Base-by-base conservation (phyloP, 768 basidiomycete species). In the Xanthoconium stramineum region DNA sequence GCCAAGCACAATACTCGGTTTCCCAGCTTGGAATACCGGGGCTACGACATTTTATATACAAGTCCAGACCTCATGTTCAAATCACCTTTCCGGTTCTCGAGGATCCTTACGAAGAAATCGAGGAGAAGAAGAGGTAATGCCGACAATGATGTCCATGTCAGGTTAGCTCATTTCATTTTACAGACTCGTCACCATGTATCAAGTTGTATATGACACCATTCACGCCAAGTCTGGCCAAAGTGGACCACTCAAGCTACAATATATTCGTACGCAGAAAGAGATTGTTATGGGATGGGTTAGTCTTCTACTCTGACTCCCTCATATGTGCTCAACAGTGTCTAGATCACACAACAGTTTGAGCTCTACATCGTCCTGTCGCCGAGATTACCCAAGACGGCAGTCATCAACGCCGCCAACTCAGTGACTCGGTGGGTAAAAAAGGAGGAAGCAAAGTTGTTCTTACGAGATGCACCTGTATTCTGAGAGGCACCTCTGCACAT, bases 341-440 rank as follows among this genome's bases (percentile, higher is more conserved):
- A 98, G 95, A 88, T 95, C 56, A 97, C 95, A 0, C 89, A 94
- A 65, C 86, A 88, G 0, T 98, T 97, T 66, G 97, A 98, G 70
- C 74, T 98, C 15, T 98, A 97, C 67, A 73, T 96, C 48, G 79
- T 89, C 0, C 69, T 95, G 14, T 91, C 93, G 1, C 90, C 92
- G 11, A 78, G 81, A 47, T 67, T 98, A 50, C 91, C 96, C 7
- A 98, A 98, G 78, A 87, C 85, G 49, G 93, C 90, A 0, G 86
- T 84, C 2, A 86, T 98, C 14, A 83, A 86, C 13, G 90, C 94
- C 6, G 97, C 96, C 9, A 96, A 98, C 68, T 80, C 86, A 2
- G 88, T 98, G 28, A 86, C 86, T 20, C 78, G 86, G 15, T 99
- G 96, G 96, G 86, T 97, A 6, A 88, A 90, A 78, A 88, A 85